phyloP scores from a whole-genome alignment of 2,329 filamentous ascomycete genomes.

The Aureobasidium sp. region DNA sequence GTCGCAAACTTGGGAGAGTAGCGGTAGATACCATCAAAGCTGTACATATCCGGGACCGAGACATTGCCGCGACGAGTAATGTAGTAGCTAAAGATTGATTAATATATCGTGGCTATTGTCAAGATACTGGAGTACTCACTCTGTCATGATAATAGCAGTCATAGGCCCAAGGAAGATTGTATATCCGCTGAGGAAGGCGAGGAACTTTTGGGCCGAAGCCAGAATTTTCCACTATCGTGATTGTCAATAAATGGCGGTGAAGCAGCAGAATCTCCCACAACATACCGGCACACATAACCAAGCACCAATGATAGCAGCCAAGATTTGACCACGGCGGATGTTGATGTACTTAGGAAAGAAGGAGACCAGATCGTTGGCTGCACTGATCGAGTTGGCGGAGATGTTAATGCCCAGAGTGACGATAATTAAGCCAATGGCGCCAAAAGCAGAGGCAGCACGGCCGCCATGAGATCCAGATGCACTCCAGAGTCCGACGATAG shows the following conservation, averaged over 20 bases:
- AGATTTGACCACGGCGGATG: slow-evolving; percentile 26
- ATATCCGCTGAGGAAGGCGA: slow-evolving; percentile 51
- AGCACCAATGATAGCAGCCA: slow-evolving; percentile 28
- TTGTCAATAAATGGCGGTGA: too few species aligned
- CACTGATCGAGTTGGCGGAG: slow-evolving; percentile 19
- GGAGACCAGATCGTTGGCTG: slow-evolving; percentile 18
- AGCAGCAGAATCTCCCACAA: too few species aligned
- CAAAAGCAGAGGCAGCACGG: slow-evolving; percentile 20
- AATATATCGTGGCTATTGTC: not conserved
- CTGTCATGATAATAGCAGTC: not conserved
- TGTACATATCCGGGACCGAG: slow-evolving; percentile 20
- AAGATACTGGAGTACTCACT: not conserved
- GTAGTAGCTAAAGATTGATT: slow-evolving; percentile 12
- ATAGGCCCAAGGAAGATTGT: slow-evolving; percentile 37
- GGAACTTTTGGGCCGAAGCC: slow-evolving; percentile 26
- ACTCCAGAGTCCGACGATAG: slow-evolving; percentile 18
- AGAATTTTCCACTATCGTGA: slow-evolving; percentile 26
- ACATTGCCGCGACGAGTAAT: slow-evolving; percentile 17
- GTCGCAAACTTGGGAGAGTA: slow-evolving; percentile 17
- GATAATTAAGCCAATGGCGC: slow-evolving; percentile 14
- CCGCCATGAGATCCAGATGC: slow-evolving; percentile 12
- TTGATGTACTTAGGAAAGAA: slow-evolving; percentile 26
- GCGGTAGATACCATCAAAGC: slow-evolving; percentile 19
- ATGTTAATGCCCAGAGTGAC: slow-evolving; percentile 16
- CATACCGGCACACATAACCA: slow-evolving; percentile 27